Base-by-base conservation (phyloP, 768 basidiomycete genomes). In the Crucibulum laeve region DNA sequence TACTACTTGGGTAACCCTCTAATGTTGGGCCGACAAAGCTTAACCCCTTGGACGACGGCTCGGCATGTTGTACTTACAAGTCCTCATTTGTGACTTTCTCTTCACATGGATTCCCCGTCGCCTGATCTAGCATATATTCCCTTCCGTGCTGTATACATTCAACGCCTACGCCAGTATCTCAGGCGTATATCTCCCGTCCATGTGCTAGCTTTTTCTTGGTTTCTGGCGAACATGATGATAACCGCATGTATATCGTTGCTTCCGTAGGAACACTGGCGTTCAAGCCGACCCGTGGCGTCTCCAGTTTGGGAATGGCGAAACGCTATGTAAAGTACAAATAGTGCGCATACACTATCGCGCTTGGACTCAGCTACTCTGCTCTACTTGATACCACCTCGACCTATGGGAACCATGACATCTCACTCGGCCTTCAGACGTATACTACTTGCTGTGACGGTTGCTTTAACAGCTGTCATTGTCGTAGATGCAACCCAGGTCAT, bases 401-500 rank as follows among this genome's bases (percentile, higher is more conserved):
- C 7, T 8, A 14, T 37, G n/a, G 7, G 7, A 37, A 8, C 10
- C 13, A 40, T 40, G 38, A 6, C 38, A 7, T 22, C 7, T 14
- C 38, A 23, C 5, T 24, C 38, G 17, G 14, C 46, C 33, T 60
- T 63, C 49, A 53, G 38, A 38, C 55, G 50, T 24, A 28, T 63
- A 13, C 47, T 59, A 33, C 58, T 61, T 33, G 50, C 65, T 30
- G 52, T 48, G 11, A 42, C 58, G 8, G 46, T 59, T 22, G 37
- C 49, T 21, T 54, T 58, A 28, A 49, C 55, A 19, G 47, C 53
- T 1, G 30, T 55, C 30, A 39, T 55, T 18, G 42, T 47, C 30
- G 66, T 63, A 34, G 47, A 65, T 40, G 69, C 65, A 19, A 79
- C 79, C 2, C 73, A 76, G 53, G 61, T 74, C 30, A 80, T 81